phyloP scores from a whole-genome alignment of 208 protist species.

The Acanthamoeba sp. region DNA sequence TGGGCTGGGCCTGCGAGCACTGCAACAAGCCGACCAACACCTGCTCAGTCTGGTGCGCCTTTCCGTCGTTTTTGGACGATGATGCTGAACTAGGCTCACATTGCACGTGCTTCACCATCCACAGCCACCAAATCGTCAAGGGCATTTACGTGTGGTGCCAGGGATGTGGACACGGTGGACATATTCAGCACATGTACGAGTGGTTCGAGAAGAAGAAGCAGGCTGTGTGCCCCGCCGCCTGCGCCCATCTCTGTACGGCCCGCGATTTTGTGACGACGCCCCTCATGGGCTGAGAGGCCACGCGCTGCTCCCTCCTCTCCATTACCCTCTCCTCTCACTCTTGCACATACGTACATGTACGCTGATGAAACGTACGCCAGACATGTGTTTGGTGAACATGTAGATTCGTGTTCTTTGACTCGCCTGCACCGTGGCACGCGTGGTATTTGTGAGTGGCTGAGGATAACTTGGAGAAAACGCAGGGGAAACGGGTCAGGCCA shows the following conservation, averaged over 20 bases:
- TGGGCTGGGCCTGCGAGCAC: constrained; percentile 63
- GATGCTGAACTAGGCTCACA: too few species aligned
- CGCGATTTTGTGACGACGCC: constrained; percentile 38
- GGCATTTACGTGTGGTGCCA: constrained; percentile 75
- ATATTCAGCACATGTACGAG: constrained; percentile 70
- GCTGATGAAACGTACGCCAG: background rate
- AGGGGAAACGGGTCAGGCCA: background rate
- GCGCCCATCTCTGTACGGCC: constrained; percentile 48
- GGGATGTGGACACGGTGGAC: constrained; percentile 71
- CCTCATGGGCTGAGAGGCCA: background rate
- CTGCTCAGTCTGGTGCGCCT: constrained; percentile 20
- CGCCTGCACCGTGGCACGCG: too few species aligned
- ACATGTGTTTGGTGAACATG: background rate
- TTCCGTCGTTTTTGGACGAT: too few species aligned
- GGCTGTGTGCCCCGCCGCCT: constrained; percentile 46
- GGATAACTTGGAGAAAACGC: too few species aligned
- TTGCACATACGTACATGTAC: background rate
- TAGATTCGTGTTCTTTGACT: background rate
- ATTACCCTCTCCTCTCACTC: background rate
- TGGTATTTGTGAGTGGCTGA: too few species aligned
- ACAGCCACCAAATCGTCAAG: constrained; percentile 47
- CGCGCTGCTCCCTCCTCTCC: background rate
- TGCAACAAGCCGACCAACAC: constrained; percentile 62
- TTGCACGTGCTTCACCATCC: background rate
- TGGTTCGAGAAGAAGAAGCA: constrained; percentile 74